Percentiles rank a stretch among this genome's conserved stretches.
These are phyloP conservation scores for Bromus sterilis DNA, from an alignment of 176 grass and related monocot genomes.

Conservation along the genomic window DNA sequence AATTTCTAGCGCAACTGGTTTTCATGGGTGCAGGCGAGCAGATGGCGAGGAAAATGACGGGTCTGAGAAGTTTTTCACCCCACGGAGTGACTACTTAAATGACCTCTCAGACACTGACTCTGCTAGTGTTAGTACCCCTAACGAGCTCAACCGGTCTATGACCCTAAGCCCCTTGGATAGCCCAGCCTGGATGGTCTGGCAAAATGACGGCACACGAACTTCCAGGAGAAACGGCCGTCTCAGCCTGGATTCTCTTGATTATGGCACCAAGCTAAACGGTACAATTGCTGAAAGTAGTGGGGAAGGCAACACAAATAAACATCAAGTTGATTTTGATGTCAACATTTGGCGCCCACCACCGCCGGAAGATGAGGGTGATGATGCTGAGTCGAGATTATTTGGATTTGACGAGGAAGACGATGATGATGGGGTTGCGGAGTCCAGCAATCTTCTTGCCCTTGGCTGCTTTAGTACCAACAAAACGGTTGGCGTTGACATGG, in stretches of 20 bases:
- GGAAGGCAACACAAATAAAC: slow-evolving; percentile 10
- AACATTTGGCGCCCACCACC: slow-evolving; percentile 50
- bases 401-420: slow-evolving; percentile 33
- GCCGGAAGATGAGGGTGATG: slow-evolving; percentile 54
- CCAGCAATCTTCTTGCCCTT: slow-evolving; percentile 27
- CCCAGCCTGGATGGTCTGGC: slow-evolving; percentile 35
- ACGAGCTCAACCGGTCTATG: slow-evolving; percentile 30
- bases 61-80: slow-evolving; percentile 52
- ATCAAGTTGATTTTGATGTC: slow-evolving; percentile 36
- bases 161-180: slow-evolving; percentile 47
- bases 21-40: slow-evolving; percentile 28
- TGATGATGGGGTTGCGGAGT: slow-evolving; percentile 49
- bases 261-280: slow-evolving; percentile 20
- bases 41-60: slow-evolving; percentile 42
- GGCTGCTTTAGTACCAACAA: slow-evolving; percentile 35
- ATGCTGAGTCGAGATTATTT: slow-evolving; percentile 48
- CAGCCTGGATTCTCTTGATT: slow-evolving; percentile 41
- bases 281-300: not conserved
- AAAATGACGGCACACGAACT: slow-evolving; percentile 14
- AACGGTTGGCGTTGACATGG: slow-evolving; percentile 8
- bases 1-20: not conserved
- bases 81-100: slow-evolving; percentile 45
- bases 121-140: slow-evolving; percentile 41
- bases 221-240: slow-evolving; percentile 23
- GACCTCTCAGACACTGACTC: slow-evolving; percentile 78